phyloP scores from a whole-genome alignment of 768 basidiomycete species.

The Asterophora lycoperdoides region DNA sequence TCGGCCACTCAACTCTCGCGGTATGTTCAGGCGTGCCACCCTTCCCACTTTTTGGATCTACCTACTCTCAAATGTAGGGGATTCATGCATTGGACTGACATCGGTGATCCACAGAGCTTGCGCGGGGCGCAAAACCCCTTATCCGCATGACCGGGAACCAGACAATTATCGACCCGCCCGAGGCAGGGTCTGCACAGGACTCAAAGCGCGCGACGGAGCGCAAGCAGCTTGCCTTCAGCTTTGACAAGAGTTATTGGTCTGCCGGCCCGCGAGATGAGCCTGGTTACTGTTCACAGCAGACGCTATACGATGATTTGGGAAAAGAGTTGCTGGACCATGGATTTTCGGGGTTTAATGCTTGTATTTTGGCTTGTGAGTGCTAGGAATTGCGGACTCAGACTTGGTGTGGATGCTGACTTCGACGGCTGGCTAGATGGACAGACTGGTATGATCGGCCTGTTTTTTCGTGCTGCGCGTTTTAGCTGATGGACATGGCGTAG shows the following conservation, averaged over 20 bases:
- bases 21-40: constrained; percentile 40
- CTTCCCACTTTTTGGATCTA: neutral
- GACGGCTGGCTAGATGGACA: constrained; percentile 55
- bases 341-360: constrained; percentile 95
- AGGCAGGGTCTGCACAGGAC: constrained; percentile 61
- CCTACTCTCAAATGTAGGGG: too few species aligned
- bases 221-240: constrained; percentile 86
- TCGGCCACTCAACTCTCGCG: constrained; percentile 92
- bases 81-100: neutral
- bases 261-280: constrained; percentile 88
- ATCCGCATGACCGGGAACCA: constrained; percentile 95
- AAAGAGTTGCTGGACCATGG: constrained; percentile 93
- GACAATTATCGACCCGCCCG: constrained; percentile 89
- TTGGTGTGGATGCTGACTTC: constrained; percentile 2
- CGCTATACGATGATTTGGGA: constrained; percentile 90
- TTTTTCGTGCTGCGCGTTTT: neutral
- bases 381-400: neutral
- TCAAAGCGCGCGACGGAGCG: constrained; percentile 84
- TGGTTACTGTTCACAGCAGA: constrained; percentile 90
- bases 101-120: constrained; percentile 58
- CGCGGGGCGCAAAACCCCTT: constrained; percentile 88
- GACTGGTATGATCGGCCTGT: constrained; percentile 56
- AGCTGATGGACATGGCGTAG: constrained; percentile 31
- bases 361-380: constrained; percentile 95
- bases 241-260: constrained; percentile 98